Base-by-base conservation (phyloP, 2,329 filamentous ascomycete species). In the Beauveria rudraprayagi region DNA sequence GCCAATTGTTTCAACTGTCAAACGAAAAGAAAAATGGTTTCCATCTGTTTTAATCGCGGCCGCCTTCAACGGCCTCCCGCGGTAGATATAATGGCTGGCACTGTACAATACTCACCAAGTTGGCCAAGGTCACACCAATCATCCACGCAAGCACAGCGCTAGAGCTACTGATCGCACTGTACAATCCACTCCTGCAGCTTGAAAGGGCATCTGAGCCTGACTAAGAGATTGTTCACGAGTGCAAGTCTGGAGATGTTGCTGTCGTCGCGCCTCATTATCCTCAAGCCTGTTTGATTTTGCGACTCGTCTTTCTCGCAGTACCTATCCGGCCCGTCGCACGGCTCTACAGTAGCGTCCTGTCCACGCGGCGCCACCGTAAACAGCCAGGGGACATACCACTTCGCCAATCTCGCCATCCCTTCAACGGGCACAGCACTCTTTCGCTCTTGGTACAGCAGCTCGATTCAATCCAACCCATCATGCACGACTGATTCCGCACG, bases 121-220 rank as follows among this genome's bases (percentile, higher is more conserved):
- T 11, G 30, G 30, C 17, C 5, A 16, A 24, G n/a, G 14, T 22
- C 30, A 30, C 28, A 37, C 26, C 14, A 41, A 34, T 22, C 44
- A 14, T 40, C 44, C 16, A 40, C 46, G 17, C 26, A 9, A 14
- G 40, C 17, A 56, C 41, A 46, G 41, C 40, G n/a, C 22, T 41
- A 24, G 53, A 14, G 53, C 40, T 24, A n/a, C 37, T 43, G 56
- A 51, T 52, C 56, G 56, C 56, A 59, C 56, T 59, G 56, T 59
- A 59, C 47, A 37, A 43, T 50, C 56, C 47, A 51, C 56, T 51
- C 34, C 26, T 59, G 47, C 56, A 59, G 34, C 34, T 37, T 16
- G 34, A 5, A 37, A 59, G 56, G 46, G 56, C 55, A 8, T 50
- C 46, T 37, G 30, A 47, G 47, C 47, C 37, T 40, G 37, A 52